Evolutionary conservation across 2,329 filamentous ascomycete genomes (phyloP).

Genomic region (Diaporthe aspalathi): DNA sequence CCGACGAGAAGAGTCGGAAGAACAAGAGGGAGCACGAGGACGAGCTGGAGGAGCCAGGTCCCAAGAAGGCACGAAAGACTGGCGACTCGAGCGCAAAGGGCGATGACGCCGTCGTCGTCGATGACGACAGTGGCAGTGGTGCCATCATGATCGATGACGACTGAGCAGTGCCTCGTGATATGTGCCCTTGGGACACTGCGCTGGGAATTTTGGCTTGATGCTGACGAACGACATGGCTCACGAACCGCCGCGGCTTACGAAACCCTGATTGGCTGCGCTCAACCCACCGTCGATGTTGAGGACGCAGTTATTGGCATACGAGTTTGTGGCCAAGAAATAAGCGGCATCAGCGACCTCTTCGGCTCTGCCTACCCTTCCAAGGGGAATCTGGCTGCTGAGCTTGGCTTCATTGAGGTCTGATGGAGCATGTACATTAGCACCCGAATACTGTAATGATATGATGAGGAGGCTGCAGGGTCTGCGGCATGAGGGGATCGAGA

Average conservation of each 20-base stretch:
- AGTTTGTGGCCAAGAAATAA: conserved; percentile 79
- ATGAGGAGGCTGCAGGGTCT: conserved; percentile 20
- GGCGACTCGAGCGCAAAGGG: conserved; percentile 48
- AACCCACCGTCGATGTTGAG: conserved; percentile 88
- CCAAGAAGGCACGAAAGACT: conserved; percentile 62
- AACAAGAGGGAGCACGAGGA: conserved; percentile 61
- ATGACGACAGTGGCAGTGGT: conserved; percentile 62
- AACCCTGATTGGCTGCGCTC: conserved; percentile 63
- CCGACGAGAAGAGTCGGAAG: conserved; percentile 53
- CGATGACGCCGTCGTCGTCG: conserved; percentile 62
- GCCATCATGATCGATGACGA: conserved; percentile 77
- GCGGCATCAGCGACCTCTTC: conserved; percentile 86
- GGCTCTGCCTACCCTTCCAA: conserved; percentile 72
- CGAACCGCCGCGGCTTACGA: not conserved
- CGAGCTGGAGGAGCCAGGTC: conserved; percentile 51
- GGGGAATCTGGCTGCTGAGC: conserved; percentile 67
- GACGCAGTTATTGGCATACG: conserved; percentile 88
- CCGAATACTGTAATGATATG: conserved; percentile 30
- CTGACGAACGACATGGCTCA: not conserved
- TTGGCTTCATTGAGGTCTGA: conserved; percentile 51
- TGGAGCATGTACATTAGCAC: conserved; percentile 36
- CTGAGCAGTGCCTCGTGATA: conserved; percentile 48
- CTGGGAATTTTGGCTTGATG: not conserved
- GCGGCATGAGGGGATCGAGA: conserved; percentile 36
- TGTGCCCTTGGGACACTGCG: not conserved